phyloP scores from a whole-genome alignment of 2,329 filamentous ascomycete species.

The Akanthomyces muscarius region DNA sequence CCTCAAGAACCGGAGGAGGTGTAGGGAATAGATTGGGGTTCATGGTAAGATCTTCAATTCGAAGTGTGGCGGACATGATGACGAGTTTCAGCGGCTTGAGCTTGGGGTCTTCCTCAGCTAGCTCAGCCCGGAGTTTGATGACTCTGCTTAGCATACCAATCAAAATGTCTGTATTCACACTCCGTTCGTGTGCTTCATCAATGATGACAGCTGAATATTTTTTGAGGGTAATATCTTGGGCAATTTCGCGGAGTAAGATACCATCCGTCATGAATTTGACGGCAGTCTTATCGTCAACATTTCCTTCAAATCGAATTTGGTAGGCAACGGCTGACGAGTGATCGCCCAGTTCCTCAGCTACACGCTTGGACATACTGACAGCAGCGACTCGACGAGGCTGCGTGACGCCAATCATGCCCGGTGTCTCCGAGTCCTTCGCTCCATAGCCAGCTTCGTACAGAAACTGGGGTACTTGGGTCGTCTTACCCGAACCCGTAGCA shows the following conservation, averaged over 20 bases:
- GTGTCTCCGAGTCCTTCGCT: constrained; percentile 68
- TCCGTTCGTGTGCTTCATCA: constrained; percentile 95
- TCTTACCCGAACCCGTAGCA: constrained; percentile 94
- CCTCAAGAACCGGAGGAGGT: constrained; percentile 78
- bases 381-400: constrained; percentile 93
- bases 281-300: constrained; percentile 71
- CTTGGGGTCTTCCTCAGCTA: constrained; percentile 66
- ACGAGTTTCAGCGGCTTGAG: constrained; percentile 82
- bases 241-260: constrained; percentile 86
- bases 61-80: constrained; percentile 95
- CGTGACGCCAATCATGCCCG: constrained; percentile 91
- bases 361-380: constrained; percentile 93
- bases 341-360: constrained; percentile 77
- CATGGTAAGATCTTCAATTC: constrained; percentile 84
- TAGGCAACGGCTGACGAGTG: constrained; percentile 78
- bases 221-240: constrained; percentile 78
- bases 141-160: constrained; percentile 95
- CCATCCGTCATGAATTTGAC: constrained; percentile 99
- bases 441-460: constrained; percentile 92
- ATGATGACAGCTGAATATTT: constrained; percentile 95
- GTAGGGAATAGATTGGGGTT: constrained; percentile 75
- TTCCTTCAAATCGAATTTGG: constrained; percentile 92
- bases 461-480: constrained; percentile 95
- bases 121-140: constrained; percentile 73
- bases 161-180: constrained; percentile 96